Percentiles rank a stretch among this genome's conserved stretches.
These are phyloP conservation scores for Lachnellula suecica DNA, from an alignment of 2,329 filamentous ascomycete genomes.

Conservation along the genomic window DNA sequence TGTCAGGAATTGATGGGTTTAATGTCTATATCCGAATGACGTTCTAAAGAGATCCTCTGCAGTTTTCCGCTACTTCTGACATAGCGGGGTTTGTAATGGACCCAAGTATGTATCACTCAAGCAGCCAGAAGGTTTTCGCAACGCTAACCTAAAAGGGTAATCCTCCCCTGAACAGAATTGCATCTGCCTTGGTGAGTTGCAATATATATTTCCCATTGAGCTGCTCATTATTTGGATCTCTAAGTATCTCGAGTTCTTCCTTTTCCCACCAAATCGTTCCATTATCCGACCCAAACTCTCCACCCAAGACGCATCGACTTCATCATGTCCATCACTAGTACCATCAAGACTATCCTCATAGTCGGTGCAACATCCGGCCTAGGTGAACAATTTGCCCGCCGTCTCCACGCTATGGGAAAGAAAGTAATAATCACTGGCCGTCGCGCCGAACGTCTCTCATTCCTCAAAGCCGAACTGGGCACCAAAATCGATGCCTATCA, in stretches of 20 bases:
- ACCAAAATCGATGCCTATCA: background rate
- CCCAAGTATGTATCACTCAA: no score
- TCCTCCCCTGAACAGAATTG: background rate
- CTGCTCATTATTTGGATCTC: no score
- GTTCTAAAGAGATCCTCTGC: no score
- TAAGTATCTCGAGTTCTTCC: no score
- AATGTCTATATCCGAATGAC: background rate
- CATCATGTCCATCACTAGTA: background rate
- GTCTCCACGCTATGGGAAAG: constrained; percentile 44
- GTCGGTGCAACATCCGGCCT: constrained; percentile 57
- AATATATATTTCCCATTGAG: background rate
- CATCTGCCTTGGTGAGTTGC: background rate
- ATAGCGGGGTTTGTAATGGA: no score
- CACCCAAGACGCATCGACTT: no score
- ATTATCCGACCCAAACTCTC: no score
- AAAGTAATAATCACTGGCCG: constrained; percentile 54
- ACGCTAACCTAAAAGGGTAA: background rate
- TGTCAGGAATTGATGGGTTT: no score
- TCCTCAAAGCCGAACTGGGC: constrained; percentile 29
- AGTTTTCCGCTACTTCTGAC: no score
- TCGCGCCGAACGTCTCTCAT: constrained; percentile 43
- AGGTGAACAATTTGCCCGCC: constrained; percentile 43
- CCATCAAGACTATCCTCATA: constrained; percentile 44
- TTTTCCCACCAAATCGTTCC: background rate
- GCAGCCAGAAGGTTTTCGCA: background rate